Evolutionary conservation across 768 basidiomycete species (phyloP).

Genomic region (Melanogaster broomeanus): DNA sequence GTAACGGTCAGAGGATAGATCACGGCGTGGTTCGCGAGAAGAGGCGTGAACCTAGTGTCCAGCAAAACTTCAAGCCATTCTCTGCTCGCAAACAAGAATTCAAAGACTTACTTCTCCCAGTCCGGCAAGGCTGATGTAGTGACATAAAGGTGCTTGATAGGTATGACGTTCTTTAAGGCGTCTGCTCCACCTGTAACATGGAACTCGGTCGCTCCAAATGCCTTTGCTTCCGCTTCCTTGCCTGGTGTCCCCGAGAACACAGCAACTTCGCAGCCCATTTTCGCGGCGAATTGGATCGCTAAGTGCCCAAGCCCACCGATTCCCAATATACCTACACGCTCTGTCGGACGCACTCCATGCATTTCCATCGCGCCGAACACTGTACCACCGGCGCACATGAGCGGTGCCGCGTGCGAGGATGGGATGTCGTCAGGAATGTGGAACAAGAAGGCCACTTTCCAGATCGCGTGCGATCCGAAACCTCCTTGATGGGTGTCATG

Average conservation of each 20-base stretch:
- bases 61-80: not conserved
- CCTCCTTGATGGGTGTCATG: slow-evolving; percentile 27
- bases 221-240: slow-evolving; percentile 27
- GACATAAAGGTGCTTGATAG: slow-evolving; percentile 25
- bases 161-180: slow-evolving; percentile 15
- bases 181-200: slow-evolving; percentile 21
- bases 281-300: slow-evolving; percentile 31
- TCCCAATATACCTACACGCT: slow-evolving; percentile 27
- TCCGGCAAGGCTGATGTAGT: slow-evolving; percentile 14
- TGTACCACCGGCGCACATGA: slow-evolving; percentile 31
- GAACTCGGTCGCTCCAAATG: slow-evolving; percentile 29
- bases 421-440: slow-evolving; percentile 24
- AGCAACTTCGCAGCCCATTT: slow-evolving; percentile 30
- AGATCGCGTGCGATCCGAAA: slow-evolving; percentile 27
- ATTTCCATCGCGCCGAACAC: slow-evolving; percentile 24
- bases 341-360: slow-evolving; percentile 23
- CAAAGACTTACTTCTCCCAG: slow-evolving; percentile 10
- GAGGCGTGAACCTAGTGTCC: slow-evolving; percentile 11
- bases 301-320: slow-evolving; percentile 33
- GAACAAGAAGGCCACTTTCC: slow-evolving; percentile 30
- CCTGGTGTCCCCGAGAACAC: slow-evolving; percentile 27
- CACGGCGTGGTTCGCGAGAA: slow-evolving; percentile 15
- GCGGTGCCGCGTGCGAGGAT: slow-evolving; percentile 23
- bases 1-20: slow-evolving; percentile 21
- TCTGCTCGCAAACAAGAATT: too few species aligned